Conservation (phyloP, 192 early-diverging fungal genomes). For the Pilobolus umbonatus region DNA sequence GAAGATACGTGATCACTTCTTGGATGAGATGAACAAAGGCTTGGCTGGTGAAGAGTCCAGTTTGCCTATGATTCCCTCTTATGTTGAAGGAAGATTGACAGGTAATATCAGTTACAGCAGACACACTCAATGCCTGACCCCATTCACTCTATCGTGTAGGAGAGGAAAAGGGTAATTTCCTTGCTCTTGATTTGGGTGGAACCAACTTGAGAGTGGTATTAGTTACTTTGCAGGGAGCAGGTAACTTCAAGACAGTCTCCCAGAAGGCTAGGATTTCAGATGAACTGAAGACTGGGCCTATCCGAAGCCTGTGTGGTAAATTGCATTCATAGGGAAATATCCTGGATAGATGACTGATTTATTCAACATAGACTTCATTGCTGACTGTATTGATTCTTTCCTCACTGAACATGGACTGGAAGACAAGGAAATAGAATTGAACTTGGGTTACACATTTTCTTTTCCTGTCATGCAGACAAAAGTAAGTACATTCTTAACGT, state of each 20-base stretch:
- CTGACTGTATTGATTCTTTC: slow-evolving; percentile 80
- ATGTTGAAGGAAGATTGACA: slow-evolving; percentile 66
- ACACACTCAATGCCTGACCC: no score
- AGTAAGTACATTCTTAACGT: slow-evolving; percentile 9
- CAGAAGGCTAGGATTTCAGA: slow-evolving; percentile 65
- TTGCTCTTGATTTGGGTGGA: slow-evolving; percentile 92
- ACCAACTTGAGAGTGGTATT: slow-evolving; percentile 90
- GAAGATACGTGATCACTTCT: slow-evolving; percentile 55
- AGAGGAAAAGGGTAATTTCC: slow-evolving; percentile 73
- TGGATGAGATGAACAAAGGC: slow-evolving; percentile 61
- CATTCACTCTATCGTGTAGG: slow-evolving; percentile 29
- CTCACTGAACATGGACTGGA: slow-evolving; percentile 39
- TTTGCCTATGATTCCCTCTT: slow-evolving; percentile 88
- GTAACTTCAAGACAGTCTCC: slow-evolving; percentile 64
- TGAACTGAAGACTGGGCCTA: slow-evolving; percentile 51
- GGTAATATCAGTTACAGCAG: no score
- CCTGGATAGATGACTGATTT: no score
- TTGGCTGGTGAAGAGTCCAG: slow-evolving; percentile 51
- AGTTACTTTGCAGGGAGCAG: slow-evolving; percentile 74
- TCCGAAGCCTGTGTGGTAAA: slow-evolving; percentile 44
- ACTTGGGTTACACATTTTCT: slow-evolving; percentile 91
- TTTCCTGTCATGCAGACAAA: slow-evolving; percentile 89
- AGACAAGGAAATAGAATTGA: slow-evolving; percentile 22
- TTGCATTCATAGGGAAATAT: no score
- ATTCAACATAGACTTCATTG: slow-evolving; percentile 71